A percentile compares a stretch with the other conserved stretches of the same genome.
Conservation (phyloP, 2,329 filamentous ascomycete species). For the Arthrobotrys iridis region DNA sequence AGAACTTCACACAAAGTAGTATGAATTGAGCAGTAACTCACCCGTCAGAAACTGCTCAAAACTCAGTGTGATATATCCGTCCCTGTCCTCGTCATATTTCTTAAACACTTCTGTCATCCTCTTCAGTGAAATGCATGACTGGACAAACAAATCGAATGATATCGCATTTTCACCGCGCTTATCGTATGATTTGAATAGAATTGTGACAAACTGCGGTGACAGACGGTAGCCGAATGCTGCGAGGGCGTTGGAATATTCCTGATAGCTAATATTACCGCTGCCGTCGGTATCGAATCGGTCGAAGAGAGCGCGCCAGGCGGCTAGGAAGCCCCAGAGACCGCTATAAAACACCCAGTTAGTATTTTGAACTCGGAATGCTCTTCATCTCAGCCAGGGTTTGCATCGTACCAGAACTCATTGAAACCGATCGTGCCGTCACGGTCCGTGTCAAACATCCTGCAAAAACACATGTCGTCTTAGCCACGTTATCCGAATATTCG, state of each 20-base stretch:
- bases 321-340: slow-evolving; percentile 93
- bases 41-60: slow-evolving; percentile 82
- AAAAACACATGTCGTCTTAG: neutral
- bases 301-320: slow-evolving; percentile 92
- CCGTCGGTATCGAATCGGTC: slow-evolving; percentile 92
- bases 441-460: slow-evolving; percentile 93
- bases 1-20: neutral
- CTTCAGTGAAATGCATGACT: slow-evolving; percentile 95
- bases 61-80: slow-evolving; percentile 86
- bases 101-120: slow-evolving; percentile 99
- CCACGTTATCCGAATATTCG: slow-evolving; percentile 1
- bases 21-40: slow-evolving; percentile 58
- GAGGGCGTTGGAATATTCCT: slow-evolving; percentile 89
- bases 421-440: slow-evolving; percentile 89
- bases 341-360: slow-evolving; percentile 57
- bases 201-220: slow-evolving; percentile 80
- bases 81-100: slow-evolving; percentile 95
- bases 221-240: slow-evolving; percentile 93
- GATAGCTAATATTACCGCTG: slow-evolving; percentile 83
- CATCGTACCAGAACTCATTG: slow-evolving; percentile 81
- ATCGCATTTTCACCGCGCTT: slow-evolving; percentile 67
- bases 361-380: neutral
- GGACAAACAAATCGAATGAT: slow-evolving; percentile 91
- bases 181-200: slow-evolving; percentile 90
- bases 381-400: neutral